Evolutionary conservation across 352 stramenopile genomes (phyloP).

Genomic region (Pythium coloratum): DNA sequence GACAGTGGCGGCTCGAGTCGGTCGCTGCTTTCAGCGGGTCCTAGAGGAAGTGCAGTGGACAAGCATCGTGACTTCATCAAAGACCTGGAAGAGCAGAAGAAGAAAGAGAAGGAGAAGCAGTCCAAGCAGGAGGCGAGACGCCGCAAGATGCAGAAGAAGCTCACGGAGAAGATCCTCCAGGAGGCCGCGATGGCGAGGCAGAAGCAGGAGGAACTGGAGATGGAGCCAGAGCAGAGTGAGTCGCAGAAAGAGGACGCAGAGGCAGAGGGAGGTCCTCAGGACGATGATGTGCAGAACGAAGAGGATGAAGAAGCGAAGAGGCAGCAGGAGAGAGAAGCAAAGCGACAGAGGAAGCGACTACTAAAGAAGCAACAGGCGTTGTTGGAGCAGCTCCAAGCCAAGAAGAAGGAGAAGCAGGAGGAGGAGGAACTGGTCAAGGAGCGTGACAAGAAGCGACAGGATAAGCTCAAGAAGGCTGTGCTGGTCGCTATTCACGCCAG

Average conservation of each 20-base stretch:
- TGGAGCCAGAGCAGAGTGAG: slow-evolving; percentile 15
- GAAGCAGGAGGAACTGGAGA: slow-evolving; percentile 8
- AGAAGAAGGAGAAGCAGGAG: slow-evolving; percentile 53
- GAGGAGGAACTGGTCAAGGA: slow-evolving; percentile 51
- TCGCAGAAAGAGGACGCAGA: neutral
- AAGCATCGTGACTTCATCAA: slow-evolving; percentile 75
- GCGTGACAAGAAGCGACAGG: slow-evolving; percentile 48
- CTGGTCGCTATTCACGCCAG: slow-evolving; percentile 56
- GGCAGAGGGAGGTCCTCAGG: neutral
- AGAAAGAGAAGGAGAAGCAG: slow-evolving; percentile 57
- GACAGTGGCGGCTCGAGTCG: slow-evolving; percentile 1
- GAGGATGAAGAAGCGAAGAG: slow-evolving; percentile 32
- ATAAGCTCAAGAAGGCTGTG: slow-evolving; percentile 55
- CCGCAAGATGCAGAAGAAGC: slow-evolving; percentile 63
- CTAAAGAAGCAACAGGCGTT: slow-evolving; percentile 60
- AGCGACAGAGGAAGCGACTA: slow-evolving; percentile 43
- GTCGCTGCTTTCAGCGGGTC: neutral
- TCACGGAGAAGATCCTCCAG: slow-evolving; percentile 50
- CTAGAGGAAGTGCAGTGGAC: slow-evolving; percentile 26
- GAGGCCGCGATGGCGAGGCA: slow-evolving; percentile 35
- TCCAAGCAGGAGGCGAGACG: slow-evolving; percentile 44
- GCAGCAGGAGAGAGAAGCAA: slow-evolving; percentile 18
- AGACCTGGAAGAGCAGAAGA: slow-evolving; percentile 72
- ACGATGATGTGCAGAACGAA: slow-evolving; percentile 32
- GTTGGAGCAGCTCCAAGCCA: slow-evolving; percentile 50